Percentiles rank a stretch among this genome's conserved stretches.
Conservation (phyloP, 2,329 filamentous ascomycete species). For the Penicillium aurantiogriseum region DNA sequence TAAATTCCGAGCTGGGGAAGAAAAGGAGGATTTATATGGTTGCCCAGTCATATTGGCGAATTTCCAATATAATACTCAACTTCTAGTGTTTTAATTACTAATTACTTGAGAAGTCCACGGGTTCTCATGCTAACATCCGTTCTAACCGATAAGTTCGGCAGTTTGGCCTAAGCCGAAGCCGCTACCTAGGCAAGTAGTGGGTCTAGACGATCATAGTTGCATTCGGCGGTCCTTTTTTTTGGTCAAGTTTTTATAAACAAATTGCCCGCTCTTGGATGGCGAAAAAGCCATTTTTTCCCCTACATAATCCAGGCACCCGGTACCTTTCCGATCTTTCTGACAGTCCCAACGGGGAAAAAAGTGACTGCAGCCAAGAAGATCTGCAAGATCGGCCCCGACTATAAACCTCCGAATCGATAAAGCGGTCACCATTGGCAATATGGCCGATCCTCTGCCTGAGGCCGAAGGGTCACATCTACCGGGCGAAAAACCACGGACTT, state of each 20-base stretch:
- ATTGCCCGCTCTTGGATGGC: background rate
- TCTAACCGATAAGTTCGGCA: constrained; percentile 1
- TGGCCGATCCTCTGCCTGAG: background rate
- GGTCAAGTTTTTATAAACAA: background rate
- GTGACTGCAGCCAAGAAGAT: constrained; percentile 5
- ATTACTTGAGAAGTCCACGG: background rate
- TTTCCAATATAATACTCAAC: background rate
- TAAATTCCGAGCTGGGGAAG: background rate
- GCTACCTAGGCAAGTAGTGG: background rate
- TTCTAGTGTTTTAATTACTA: background rate
- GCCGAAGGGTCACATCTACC: background rate
- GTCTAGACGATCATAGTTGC: constrained; percentile 8
- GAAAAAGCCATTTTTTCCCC: background rate
- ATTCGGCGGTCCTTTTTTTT: background rate
- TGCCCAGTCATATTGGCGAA: background rate
- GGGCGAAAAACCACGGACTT: constrained; percentile 6
- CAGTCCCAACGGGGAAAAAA: background rate
- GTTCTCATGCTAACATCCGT: background rate
- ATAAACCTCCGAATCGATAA: background rate
- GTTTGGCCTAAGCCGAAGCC: constrained; percentile 1
- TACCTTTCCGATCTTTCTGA: background rate
- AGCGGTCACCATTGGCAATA: constrained; percentile 7
- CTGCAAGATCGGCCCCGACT: background rate
- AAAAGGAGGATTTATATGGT: no score
- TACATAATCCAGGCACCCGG: background rate